A percentile compares a stretch with the other conserved stretches of the same genome.
Evolutionary conservation across 768 basidiomycete genomes (phyloP).

Genomic region (Trametes punicea): DNA sequence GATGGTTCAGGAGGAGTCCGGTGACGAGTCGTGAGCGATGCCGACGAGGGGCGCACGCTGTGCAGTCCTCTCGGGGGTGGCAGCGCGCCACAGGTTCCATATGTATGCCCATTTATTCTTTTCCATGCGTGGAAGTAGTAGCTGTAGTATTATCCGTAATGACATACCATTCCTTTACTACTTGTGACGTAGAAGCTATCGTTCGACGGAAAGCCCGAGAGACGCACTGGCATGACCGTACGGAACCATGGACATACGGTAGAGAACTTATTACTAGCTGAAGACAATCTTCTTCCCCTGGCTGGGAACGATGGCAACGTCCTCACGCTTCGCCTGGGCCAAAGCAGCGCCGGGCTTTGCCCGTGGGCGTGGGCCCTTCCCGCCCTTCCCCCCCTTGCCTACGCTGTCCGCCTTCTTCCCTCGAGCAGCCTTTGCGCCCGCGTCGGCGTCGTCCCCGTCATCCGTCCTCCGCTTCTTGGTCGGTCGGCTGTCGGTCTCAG

Average conservation of each 20-base stretch:
- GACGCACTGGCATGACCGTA: no score
- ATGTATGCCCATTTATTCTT: not conserved
- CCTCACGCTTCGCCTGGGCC: conserved; percentile 72
- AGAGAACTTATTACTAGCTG: conserved; percentile 28
- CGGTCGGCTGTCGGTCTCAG: conserved; percentile 20
- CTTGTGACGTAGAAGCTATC: not conserved
- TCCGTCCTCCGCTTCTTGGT: conserved; percentile 24
- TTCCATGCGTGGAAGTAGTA: conserved; percentile 1
- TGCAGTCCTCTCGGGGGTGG: not conserved
- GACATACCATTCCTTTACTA: conserved; percentile 9
- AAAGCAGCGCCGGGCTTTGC: conserved; percentile 78
- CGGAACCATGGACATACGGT: not conserved
- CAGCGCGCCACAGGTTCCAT: not conserved
- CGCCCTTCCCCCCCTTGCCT: conserved; percentile 16
- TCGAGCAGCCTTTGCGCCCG: not conserved
- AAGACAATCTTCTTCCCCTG: conserved; percentile 75
- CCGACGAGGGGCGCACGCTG: not conserved
- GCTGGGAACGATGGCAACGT: conserved; percentile 66
- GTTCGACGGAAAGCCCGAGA: not conserved
- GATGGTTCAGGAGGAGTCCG: conserved; percentile 63
- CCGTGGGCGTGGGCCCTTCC: conserved; percentile 37
- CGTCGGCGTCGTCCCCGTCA: conserved; percentile 8
- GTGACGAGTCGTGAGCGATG: conserved; percentile 33
- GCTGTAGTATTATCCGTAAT: conserved; percentile 19
- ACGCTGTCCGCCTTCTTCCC: not conserved